Conservation (phyloP, 768 basidiomycete genomes). For the Tulasnella calospora region DNA sequence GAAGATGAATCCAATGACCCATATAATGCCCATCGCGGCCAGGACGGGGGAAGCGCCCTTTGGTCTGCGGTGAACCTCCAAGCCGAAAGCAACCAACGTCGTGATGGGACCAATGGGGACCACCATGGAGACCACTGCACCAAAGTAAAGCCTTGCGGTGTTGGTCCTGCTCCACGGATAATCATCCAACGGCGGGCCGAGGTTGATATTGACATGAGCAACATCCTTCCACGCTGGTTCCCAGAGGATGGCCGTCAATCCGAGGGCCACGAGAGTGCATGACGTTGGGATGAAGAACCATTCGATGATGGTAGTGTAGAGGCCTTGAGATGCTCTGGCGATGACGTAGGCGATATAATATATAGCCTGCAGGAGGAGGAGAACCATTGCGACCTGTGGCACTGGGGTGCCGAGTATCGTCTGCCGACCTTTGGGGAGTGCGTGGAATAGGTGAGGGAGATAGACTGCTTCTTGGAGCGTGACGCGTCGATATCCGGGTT, state of each 20-base stretch:
- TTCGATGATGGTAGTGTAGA: conserved; percentile 15
- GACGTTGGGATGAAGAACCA: conserved; percentile 25
- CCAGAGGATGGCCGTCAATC: conserved; percentile 13
- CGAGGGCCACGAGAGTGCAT: not conserved
- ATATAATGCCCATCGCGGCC: not conserved
- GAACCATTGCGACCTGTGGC: conserved; percentile 9
- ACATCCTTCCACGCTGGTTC: conserved; percentile 24
- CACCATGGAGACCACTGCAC: not conserved
- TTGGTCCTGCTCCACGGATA: conserved; percentile 19
- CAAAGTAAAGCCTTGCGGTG: not conserved
- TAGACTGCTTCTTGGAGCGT: conserved; percentile 16
- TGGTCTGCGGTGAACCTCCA: not conserved
- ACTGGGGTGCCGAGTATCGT: conserved; percentile 11
- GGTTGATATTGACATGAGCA: conserved; percentile 19
- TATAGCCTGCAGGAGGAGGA: conserved; percentile 10
- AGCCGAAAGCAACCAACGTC: conserved; percentile 6
- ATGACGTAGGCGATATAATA: conserved; percentile 4
- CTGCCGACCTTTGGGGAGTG: conserved; percentile 10
- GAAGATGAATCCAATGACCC: conserved; percentile 12
- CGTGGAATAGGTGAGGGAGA: conserved; percentile 17
- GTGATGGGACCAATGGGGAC: conserved; percentile 22
- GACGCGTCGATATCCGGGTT: conserved; percentile 17
- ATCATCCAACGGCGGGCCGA: conserved; percentile 11
- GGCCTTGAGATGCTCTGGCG: conserved; percentile 3
- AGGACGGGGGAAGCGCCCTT: conserved; percentile 1